A percentile compares a stretch with the other conserved stretches of the same genome.
These are phyloP conservation scores for Pseudomassariella vexata DNA, from an alignment of 2,329 filamentous ascomycete genomes.

Conservation along the genomic window DNA sequence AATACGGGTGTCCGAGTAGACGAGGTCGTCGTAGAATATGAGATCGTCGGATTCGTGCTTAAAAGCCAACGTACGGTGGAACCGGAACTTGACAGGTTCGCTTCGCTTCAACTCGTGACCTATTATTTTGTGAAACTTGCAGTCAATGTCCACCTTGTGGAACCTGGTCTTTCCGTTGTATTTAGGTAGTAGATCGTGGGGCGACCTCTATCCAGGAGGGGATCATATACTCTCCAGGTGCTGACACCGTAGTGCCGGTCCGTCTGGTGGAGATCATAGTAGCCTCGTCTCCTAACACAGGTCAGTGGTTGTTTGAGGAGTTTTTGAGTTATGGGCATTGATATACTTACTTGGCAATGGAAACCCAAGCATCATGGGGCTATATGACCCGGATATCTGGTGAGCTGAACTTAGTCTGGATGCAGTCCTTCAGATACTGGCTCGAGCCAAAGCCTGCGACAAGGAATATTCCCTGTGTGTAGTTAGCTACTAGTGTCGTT, in stretches of 20 bases:
- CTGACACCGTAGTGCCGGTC: too few species aligned
- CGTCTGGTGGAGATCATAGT: too few species aligned
- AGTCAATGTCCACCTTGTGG: not conserved
- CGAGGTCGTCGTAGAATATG: not conserved
- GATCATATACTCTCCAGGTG: too few species aligned
- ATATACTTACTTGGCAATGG: constrained; percentile 11
- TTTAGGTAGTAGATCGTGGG: too few species aligned
- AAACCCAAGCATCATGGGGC: constrained; percentile 17
- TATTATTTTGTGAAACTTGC: not conserved
- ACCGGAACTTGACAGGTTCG: not conserved
- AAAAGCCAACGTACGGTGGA: rapidly evolving
- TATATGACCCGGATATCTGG: constrained; percentile 25
- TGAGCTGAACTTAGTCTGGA: constrained; percentile 18
- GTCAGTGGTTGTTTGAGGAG: not conserved
- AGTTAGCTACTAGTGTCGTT: not conserved
- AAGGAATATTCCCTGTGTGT: constrained; percentile 24
- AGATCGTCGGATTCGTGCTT: not conserved
- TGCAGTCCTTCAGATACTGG: constrained; percentile 24
- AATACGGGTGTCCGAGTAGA: not conserved
- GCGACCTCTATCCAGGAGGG: too few species aligned
- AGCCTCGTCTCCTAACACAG: not conserved
- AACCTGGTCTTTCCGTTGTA: too few species aligned
- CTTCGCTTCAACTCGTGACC: not conserved
- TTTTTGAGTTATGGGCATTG: not conserved
- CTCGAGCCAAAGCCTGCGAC: constrained; percentile 32